Evolutionary conservation across 495 filamentous ascomycete genomes (phyloP), one percentile per base, ranked within the genome.

Genomic region (Penicillium nucicola): DNA sequence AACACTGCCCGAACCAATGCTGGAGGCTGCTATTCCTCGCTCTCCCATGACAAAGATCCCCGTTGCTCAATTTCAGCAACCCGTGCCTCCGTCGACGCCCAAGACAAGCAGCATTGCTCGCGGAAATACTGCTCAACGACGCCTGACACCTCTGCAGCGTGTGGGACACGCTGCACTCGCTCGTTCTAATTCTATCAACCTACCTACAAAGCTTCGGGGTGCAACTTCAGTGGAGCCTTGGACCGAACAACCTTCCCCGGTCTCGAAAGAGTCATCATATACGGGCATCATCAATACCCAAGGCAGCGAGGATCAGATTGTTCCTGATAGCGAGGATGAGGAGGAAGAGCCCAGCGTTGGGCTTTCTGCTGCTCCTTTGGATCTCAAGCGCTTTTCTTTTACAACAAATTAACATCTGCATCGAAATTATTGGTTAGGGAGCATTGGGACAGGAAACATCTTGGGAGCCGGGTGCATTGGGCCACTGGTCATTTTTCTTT

Each of bases 251-350:
- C 44, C 9, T 23, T 48, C 59, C 8, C 44, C 45, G 22, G 19
- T 53, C 15, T 20, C 45, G 1, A 47, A 50, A 8, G 52, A 10
- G 14, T 42, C 35, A 13, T 51, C 53, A 8, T 36, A 15, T 14
- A 39, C 35, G 3, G 48, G n/a, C 33, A 17, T 44, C 39, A 23
- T 18, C 23, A 15, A 31, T 20, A 31, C 52, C 13, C 70, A 78
- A 41, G 88, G 89, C 1, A 92, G 89, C 58, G 89, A 95, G 62
- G 89, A 95, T 56, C 65, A 84, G 37, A 77, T 95, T 14, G 65
- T 87, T 3, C 85, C 86, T 0, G 78, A 86, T 43, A 89, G 86
- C 53, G 85, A 89, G 32, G 84, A 72, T 9, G 83, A 85, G 3
- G 71, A 77, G 20, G 76, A 82, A 1, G 71, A 76, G 31, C 63